A percentile compares a stretch with the other conserved stretches of the same genome.
Conservation (phyloP, 2,329 filamentous ascomycete genomes). For the Sclerotinia sclerotiorum region DNA sequence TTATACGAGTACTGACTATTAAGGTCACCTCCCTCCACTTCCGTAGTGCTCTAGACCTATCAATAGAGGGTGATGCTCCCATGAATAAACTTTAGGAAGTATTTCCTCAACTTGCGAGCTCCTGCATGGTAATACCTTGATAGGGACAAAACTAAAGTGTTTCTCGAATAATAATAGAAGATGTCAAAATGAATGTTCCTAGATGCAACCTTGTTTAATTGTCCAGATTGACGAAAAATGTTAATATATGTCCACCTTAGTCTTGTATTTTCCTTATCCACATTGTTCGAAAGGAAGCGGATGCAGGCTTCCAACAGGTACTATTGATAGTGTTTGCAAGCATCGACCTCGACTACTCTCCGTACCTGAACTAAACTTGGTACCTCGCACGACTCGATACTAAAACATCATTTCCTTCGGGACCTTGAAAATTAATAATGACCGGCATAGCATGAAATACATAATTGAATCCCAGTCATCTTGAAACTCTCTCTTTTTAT, state of each 20-base stretch:
- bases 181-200: conserved; percentile 8
- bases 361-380: conserved; percentile 5
- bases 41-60: background rate
- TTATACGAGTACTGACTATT: background rate
- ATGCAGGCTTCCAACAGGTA: background rate
- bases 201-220: conserved; percentile 7
- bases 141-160: background rate
- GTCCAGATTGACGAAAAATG: conserved; percentile 17
- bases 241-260: background rate
- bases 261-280: background rate
- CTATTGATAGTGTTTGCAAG: background rate
- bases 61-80: background rate
- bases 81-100: background rate
- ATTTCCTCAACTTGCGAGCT: background rate
- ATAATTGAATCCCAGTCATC: conserved; percentile 10
- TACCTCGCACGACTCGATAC: conserved; percentile 2
- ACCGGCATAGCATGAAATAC: conserved; percentile 9
- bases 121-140: background rate
- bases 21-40: background rate
- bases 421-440: conserved; percentile 5
- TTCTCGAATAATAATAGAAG: conserved; percentile 14
- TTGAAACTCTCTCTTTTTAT: conserved; percentile 20
- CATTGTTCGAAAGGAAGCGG: background rate
- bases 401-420: conserved; percentile 19
- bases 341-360: conserved; percentile 8